Percentiles rank a stretch among this genome's conserved stretches.
These are phyloP conservation scores for Albophoma yamanashiensis DNA, from an alignment of 2,329 filamentous ascomycete species.

Conservation along the genomic window DNA sequence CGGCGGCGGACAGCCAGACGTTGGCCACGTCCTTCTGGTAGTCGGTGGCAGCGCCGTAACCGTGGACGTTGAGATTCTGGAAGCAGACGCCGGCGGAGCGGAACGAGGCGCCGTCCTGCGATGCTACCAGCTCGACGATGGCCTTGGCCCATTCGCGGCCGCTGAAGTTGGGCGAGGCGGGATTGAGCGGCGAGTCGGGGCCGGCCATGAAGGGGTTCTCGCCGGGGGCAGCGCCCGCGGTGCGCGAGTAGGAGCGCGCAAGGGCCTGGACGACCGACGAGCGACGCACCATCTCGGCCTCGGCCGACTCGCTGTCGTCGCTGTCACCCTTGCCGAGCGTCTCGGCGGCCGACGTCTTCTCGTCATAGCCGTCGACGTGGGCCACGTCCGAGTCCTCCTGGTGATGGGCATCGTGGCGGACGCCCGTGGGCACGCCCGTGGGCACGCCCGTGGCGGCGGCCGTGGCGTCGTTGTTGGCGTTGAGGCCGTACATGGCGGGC, in stretches of 20 bases:
- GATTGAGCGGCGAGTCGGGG: conserved; percentile 42
- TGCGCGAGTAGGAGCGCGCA: conserved; percentile 42
- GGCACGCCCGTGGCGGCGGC: conserved; percentile 31
- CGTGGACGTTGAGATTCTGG: conserved; percentile 57
- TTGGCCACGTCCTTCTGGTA: conserved; percentile 60
- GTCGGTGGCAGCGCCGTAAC: conserved; percentile 56
- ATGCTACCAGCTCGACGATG: conserved; percentile 37
- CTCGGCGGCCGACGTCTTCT: conserved; percentile 16
- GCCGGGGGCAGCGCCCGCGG: conserved; percentile 22
- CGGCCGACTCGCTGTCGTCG: conserved; percentile 5
- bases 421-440: conserved; percentile 3
- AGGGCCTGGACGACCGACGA: conserved; percentile 43
- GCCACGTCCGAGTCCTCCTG: conserved; percentile 12
- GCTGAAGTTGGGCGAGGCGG: conserved; percentile 40
- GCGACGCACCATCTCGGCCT: conserved; percentile 36
- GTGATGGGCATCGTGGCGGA: conserved; percentile 12
- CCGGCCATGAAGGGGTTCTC: conserved; percentile 39
- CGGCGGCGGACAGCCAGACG: conserved; percentile 40
- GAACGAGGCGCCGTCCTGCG: conserved; percentile 41
- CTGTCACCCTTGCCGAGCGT: conserved; percentile 19
- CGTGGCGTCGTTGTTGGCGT: conserved; percentile 37
- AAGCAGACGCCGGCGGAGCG: conserved; percentile 55
- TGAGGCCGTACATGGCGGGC: conserved; percentile 12
- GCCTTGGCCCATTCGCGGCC: conserved; percentile 49
- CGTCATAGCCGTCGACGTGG: conserved; percentile 14